Evolutionary conservation across 441 rosid genomes (phyloP).

Genomic region (Populus trichocarpa): DNA sequence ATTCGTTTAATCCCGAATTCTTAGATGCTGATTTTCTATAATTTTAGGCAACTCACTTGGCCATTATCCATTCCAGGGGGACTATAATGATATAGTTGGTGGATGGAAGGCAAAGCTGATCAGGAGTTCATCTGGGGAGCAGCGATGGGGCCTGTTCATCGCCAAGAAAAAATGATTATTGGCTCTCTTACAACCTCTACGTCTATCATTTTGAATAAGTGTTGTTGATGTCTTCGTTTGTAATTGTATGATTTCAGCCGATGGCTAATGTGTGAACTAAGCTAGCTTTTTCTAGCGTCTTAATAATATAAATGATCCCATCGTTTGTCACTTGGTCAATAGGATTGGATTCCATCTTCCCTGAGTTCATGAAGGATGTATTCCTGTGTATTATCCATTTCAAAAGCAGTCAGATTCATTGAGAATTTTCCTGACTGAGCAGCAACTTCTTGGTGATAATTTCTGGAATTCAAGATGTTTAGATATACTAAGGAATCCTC

Average conservation of each 20-base stretch:
- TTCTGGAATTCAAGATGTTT: no score
- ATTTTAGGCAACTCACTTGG: not conserved
- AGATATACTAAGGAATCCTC: no score
- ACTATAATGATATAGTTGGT: conserved; percentile 79
- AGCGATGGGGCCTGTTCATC: conserved; percentile 88
- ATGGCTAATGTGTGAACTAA: not conserved
- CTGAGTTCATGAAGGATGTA: no score
- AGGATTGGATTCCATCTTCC: no score
- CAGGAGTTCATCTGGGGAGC: conserved; percentile 71
- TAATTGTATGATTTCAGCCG: not conserved
- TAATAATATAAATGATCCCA: no score
- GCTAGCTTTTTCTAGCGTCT: not conserved
- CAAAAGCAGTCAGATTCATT: no score
- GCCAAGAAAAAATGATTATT: conserved; percentile 43
- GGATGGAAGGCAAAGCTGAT: conserved; percentile 94
- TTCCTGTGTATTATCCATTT: no score
- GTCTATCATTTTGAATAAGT: not conserved
- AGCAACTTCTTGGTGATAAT: no score
- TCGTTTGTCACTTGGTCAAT: no score
- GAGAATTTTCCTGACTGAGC: no score
- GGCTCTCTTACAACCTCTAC: not conserved
- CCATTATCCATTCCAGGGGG: conserved; percentile 49
- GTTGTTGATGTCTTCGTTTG: not conserved
- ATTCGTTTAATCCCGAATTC: not conserved
- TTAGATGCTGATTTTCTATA: not conserved